Percentiles rank a stretch among this genome's conserved stretches.
Evolutionary conservation across 179 eudicot species (phyloP).

Genomic region (Kewa caespitosa): DNA sequence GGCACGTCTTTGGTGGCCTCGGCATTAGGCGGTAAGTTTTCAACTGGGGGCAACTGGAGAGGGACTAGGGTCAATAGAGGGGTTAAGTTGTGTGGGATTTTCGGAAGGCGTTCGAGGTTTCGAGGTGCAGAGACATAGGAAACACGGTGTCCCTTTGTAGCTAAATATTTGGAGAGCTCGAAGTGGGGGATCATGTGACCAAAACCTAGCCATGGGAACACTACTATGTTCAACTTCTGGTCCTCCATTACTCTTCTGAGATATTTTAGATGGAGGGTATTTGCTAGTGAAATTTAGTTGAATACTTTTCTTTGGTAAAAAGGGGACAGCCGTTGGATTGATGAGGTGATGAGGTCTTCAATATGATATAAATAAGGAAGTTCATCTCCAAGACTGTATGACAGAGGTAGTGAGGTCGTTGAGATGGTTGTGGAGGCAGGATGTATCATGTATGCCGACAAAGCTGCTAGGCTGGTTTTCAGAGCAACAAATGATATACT

Average conservation of each 20-base stretch:
- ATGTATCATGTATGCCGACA: no score
- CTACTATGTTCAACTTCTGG: constrained; percentile 25
- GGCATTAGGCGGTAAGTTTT: constrained; percentile 29
- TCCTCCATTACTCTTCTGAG: not conserved
- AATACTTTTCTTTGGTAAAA: no score
- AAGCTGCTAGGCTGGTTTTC: no score
- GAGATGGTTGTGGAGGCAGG: no score
- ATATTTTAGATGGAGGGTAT: no score
- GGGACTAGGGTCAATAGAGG: constrained; percentile 18
- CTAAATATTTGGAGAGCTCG: constrained; percentile 30
- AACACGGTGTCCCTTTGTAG: constrained; percentile 30
- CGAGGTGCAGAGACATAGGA: constrained; percentile 30
- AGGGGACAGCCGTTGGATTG: no score
- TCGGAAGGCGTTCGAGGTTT: constrained; percentile 38
- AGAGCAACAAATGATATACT: no score
- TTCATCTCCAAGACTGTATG: no score
- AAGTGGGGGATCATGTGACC: constrained; percentile 39
- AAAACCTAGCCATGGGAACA: constrained; percentile 41
- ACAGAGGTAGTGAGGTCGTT: no score
- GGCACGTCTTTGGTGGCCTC: constrained; percentile 36
- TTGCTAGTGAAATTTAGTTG: no score
- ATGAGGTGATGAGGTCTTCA: no score
- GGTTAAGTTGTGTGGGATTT: constrained; percentile 22
- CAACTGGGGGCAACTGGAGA: constrained; percentile 22
- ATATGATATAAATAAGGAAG: no score